These are phyloP conservation scores for Mycena floridula DNA, from an alignment of 768 basidiomycete genomes.

Conservation along the genomic window DNA sequence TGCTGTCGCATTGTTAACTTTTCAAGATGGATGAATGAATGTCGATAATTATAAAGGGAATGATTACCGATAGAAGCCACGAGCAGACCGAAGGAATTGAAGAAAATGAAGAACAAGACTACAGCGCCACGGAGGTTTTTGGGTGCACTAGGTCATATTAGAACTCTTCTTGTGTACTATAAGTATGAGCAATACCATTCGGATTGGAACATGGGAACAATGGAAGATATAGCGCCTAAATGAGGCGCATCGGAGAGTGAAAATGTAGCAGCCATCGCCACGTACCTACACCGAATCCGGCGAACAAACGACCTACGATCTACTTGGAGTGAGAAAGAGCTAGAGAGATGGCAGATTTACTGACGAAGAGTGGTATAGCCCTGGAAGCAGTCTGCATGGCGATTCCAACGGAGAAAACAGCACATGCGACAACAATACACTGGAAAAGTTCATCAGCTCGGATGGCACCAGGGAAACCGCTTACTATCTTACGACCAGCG, in stretches of 20 bases:
- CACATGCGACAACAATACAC: constrained; percentile 58
- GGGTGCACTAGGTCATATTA: constrained; percentile 36
- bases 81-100: constrained; percentile 71
- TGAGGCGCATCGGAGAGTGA: too few relatives aligned
- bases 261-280: too few relatives aligned
- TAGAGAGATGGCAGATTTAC: constrained; percentile 11
- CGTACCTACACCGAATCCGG: constrained; percentile 76
- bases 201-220: constrained; percentile 44
- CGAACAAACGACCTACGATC: constrained; percentile 65
- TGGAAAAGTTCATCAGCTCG: constrained; percentile 15
- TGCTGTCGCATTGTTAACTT: constrained; percentile 63
- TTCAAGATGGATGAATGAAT: not conserved
- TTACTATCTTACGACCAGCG: constrained; percentile 45
- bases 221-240: constrained; percentile 67
- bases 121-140: constrained; percentile 72
- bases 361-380: constrained; percentile 50
- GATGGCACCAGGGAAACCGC: not conserved
- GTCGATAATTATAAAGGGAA: not conserved
- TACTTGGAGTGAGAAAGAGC: constrained; percentile 6
- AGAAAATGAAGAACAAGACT: constrained; percentile 66
- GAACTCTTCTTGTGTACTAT: not conserved
- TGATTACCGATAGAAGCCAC: constrained; percentile 49
- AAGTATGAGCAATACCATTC: constrained; percentile 28
- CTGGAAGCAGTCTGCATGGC: constrained; percentile 57
- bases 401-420: constrained; percentile 57